Conservation (phyloP, 1,284 basidiomycete genomes). For the Tilletiopsis washingtonensis region DNA sequence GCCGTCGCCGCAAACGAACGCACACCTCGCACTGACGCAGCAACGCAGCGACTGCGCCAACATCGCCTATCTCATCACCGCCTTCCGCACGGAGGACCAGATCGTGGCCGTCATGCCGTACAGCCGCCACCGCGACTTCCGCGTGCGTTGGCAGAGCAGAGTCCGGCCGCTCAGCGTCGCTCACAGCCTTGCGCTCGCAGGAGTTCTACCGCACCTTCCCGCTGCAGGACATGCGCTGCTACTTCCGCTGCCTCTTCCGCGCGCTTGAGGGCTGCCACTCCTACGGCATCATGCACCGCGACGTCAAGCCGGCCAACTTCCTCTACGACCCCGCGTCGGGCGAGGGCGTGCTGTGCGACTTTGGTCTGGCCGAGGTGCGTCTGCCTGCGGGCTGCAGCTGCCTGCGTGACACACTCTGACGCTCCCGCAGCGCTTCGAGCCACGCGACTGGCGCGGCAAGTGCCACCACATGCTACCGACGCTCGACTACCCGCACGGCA, state of each 20-base stretch:
- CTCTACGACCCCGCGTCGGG: slow-evolving; percentile 80
- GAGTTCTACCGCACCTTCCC: slow-evolving; percentile 60
- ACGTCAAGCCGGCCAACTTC: slow-evolving; percentile 98
- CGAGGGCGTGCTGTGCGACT: slow-evolving; percentile 83
- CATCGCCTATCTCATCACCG: slow-evolving; percentile 72
- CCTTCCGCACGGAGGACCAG: slow-evolving; percentile 84
- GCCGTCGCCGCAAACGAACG: background rate
- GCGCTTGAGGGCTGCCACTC: slow-evolving; percentile 81
- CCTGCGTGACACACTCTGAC: background rate
- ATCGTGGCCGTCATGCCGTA: slow-evolving; percentile 93
- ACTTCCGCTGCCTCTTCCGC: slow-evolving; percentile 84
- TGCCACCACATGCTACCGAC: slow-evolving; percentile 43
- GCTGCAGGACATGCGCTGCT: slow-evolving; percentile 68
- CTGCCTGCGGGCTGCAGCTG: background rate
- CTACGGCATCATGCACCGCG: slow-evolving; percentile 86
- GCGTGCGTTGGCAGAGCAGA: slow-evolving; percentile 60
- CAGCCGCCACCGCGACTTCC: slow-evolving; percentile 83
- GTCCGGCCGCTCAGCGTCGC: no score
- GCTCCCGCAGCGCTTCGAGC: no score
- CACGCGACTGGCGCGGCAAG: slow-evolving; percentile 41
- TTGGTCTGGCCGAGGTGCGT: slow-evolving; percentile 59
- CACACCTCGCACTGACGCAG: background rate
- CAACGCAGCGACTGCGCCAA: slow-evolving; percentile 7
- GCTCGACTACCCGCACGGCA: slow-evolving; percentile 39
- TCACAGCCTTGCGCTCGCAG: no score